These are phyloP conservation scores for Mixia osmundae DNA, from an alignment of 1,284 basidiomycete genomes.

Conservation along the genomic window DNA sequence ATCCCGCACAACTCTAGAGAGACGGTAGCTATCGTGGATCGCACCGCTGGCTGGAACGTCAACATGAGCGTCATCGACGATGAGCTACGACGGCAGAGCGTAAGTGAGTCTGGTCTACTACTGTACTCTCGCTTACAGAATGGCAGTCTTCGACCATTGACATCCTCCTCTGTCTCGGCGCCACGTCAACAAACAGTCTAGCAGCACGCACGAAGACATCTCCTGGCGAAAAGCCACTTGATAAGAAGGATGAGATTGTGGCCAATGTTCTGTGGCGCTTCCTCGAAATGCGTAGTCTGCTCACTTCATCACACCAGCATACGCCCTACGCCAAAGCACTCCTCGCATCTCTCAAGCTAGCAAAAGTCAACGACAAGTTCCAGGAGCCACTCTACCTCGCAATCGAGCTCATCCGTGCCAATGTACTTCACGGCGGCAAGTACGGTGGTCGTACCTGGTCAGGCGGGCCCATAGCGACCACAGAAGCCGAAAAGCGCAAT, in stretches of 20 bases:
- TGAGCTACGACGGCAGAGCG: slow-evolving; percentile 83
- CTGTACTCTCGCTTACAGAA: slow-evolving; percentile 3
- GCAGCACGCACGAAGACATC: slow-evolving; percentile 39
- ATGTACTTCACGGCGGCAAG: slow-evolving; percentile 77
- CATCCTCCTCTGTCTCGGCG: slow-evolving; percentile 78
- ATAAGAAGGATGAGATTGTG: slow-evolving; percentile 96
- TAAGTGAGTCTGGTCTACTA: no score
- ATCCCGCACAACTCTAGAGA: slow-evolving; percentile 50
- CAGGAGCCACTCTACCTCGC: slow-evolving; percentile 87
- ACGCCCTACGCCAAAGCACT: slow-evolving; percentile 75
- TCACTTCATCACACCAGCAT: slow-evolving; percentile 64
- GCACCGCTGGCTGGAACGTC: slow-evolving; percentile 82
- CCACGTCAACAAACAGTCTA: slow-evolving; percentile 50
- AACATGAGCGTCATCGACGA: slow-evolving; percentile 68
- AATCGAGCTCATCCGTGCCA: slow-evolving; percentile 70
- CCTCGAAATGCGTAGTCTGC: slow-evolving; percentile 77
- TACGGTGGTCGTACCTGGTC: slow-evolving; percentile 74
- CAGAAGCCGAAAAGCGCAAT: slow-evolving; percentile 16
- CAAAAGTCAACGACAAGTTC: slow-evolving; percentile 87
- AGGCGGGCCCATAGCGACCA: slow-evolving; percentile 54
- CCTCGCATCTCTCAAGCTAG: slow-evolving; percentile 47
- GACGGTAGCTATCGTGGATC: slow-evolving; percentile 64
- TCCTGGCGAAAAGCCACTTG: slow-evolving; percentile 32
- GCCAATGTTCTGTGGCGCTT: slow-evolving; percentile 97
- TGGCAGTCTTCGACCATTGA: slow-evolving; percentile 81